These are phyloP conservation scores for Coccomyxa subellipsoidea DNA, from an alignment of 163 green algal genomes.

Conservation along the genomic window DNA sequence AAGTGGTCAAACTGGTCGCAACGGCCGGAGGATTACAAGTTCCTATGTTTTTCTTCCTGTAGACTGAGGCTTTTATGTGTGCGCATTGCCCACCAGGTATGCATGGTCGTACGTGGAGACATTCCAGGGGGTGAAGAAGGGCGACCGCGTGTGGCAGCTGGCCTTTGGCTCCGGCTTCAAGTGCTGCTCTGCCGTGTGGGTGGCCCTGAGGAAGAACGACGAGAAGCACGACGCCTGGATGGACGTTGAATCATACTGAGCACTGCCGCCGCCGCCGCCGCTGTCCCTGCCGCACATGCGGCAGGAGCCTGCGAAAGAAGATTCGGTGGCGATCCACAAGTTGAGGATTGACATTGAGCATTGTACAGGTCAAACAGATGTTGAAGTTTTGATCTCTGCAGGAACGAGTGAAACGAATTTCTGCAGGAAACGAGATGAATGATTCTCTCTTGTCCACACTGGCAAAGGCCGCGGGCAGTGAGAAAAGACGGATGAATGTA, in stretches of 20 bases:
- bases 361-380: not conserved
- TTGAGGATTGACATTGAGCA: too few species aligned
- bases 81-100: slow-evolving; percentile 36
- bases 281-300: too few species aligned
- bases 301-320: too few species aligned
- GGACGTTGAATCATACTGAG: not conserved
- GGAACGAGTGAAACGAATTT: not conserved
- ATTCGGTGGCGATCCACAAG: not conserved
- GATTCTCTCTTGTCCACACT: not conserved
- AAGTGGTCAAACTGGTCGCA: not conserved
- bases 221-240: slow-evolving; percentile 29
- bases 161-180: slow-evolving; percentile 93
- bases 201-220: slow-evolving; percentile 46
- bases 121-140: slow-evolving; percentile 54
- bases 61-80: not conserved
- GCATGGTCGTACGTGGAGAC: slow-evolving; percentile 76
- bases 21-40: not conserved
- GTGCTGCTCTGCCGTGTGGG: slow-evolving; percentile 86
- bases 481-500: too few species aligned
- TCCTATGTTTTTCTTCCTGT: not conserved
- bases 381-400: not conserved
- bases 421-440: not conserved
- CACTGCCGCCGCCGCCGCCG: too few species aligned
- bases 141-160: slow-evolving; percentile 84
- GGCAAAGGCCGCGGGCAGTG: not conserved